phyloP scores from a whole-genome alignment of 2,329 filamentous ascomycete genomes.

The Lasiodiplodia hormozganensis region DNA sequence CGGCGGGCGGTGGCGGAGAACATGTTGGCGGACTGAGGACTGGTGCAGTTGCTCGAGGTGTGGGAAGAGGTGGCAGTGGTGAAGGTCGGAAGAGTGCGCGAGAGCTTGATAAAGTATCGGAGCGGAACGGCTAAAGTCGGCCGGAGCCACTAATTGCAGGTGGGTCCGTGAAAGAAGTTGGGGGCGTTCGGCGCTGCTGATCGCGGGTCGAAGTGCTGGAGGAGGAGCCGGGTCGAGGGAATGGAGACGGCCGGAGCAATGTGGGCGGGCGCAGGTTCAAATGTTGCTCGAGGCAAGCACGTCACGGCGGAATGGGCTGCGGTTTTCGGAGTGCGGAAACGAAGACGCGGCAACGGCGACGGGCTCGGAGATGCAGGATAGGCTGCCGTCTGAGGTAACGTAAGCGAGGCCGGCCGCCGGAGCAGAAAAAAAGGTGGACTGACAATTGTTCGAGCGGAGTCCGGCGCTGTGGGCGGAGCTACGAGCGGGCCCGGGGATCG shows the following conservation, averaged over 20 bases:
- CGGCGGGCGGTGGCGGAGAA: constrained; percentile 57
- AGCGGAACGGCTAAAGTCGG: constrained; percentile 28
- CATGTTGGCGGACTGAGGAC: constrained; percentile 32
- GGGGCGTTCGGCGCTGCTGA: not conserved
- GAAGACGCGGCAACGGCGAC: constrained; percentile 13
- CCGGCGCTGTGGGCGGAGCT: constrained; percentile 24
- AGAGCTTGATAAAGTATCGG: constrained; percentile 23
- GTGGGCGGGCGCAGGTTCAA: constrained; percentile 10
- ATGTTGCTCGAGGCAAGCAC: constrained; percentile 16
- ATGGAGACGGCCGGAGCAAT: not conserved
- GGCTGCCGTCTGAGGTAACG: constrained; percentile 3
- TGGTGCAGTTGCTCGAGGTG: constrained; percentile 8
- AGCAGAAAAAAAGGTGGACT: constrained; percentile 21
- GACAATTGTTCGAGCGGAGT: constrained; percentile 28
- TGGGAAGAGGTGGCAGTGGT: not conserved
- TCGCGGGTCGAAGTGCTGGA: constrained; percentile 10
- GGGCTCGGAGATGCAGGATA: constrained; percentile 10
- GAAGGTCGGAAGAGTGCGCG: constrained; percentile 14
- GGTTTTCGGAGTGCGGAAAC: constrained; percentile 10
- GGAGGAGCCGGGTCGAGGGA: not conserved
- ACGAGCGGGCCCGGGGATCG: not conserved
- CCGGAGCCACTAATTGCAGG: constrained; percentile 13
- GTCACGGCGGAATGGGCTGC: constrained; percentile 7
- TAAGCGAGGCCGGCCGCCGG: constrained; percentile 17
- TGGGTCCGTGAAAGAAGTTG: constrained; percentile 17